These are phyloP conservation scores for Hygrophorus russula DNA, from an alignment of 768 basidiomycete genomes.

Conservation along the genomic window DNA sequence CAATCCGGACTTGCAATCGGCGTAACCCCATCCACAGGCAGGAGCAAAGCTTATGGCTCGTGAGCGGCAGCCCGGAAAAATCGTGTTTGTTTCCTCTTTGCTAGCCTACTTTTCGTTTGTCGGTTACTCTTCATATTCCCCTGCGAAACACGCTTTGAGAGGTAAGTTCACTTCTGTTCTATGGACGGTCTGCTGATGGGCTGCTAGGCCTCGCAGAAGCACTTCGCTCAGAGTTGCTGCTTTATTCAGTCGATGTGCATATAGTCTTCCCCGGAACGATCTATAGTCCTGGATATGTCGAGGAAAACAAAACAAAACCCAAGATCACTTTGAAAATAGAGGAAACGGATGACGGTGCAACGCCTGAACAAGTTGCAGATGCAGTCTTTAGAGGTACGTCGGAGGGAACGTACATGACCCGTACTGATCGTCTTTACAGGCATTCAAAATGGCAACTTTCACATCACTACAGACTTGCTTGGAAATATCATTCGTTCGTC, in stretches of 20 bases:
- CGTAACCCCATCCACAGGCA: constrained; percentile 24
- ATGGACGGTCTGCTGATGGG: not conserved
- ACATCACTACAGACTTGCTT: constrained; percentile 53
- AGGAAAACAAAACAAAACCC: constrained; percentile 59
- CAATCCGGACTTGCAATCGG: not conserved
- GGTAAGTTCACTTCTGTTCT: constrained; percentile 27
- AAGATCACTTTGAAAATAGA: constrained; percentile 58
- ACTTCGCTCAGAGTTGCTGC: constrained; percentile 51
- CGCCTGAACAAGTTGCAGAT: constrained; percentile 40
- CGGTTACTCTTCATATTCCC: constrained; percentile 59
- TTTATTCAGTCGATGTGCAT: constrained; percentile 57
- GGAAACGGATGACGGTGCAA: constrained; percentile 43
- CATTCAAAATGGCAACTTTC: constrained; percentile 45
- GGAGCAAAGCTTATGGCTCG: constrained; percentile 45
- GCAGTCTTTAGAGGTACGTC: constrained; percentile 37
- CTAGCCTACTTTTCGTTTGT: constrained; percentile 50
- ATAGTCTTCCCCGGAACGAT: constrained; percentile 65
- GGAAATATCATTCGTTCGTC: constrained; percentile 46
- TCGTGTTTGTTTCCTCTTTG: constrained; percentile 53
- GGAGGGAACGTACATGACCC: not conserved
- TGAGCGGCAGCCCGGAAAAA: constrained; percentile 37
- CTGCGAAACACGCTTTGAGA: constrained; percentile 62
- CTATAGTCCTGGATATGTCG: constrained; percentile 47
- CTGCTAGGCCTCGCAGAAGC: constrained; percentile 55
- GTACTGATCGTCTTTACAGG: constrained; percentile 19